phyloP scores from a whole-genome alignment of 2,329 filamentous ascomycete species.

The Ophiostoma triangulosporum region DNA sequence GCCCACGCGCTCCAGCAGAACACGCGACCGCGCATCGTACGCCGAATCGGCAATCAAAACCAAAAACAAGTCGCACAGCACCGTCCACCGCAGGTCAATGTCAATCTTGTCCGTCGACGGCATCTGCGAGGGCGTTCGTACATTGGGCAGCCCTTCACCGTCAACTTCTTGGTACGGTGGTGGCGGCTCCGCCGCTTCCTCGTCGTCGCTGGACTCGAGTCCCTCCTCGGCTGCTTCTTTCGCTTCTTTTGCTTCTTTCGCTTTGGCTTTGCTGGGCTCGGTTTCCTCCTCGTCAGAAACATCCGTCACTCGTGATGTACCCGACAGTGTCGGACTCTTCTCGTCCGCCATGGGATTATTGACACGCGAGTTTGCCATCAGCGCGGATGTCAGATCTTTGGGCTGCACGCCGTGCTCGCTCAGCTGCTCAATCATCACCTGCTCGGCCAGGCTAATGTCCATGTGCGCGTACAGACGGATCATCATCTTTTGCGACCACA shows the following conservation, averaged over 20 bases:
- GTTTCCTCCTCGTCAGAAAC: background rate
- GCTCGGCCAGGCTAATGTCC: constrained; percentile 84
- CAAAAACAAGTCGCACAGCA: constrained; percentile 89
- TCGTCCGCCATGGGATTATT: constrained; percentile 70
- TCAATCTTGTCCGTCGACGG: constrained; percentile 74
- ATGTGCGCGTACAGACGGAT: constrained; percentile 86
- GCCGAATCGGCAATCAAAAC: constrained; percentile 91
- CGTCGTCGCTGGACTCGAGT: constrained; percentile 23
- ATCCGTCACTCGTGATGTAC: background rate
- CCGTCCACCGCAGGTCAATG: constrained; percentile 92
- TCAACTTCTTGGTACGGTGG: constrained; percentile 50
- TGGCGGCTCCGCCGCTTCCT: constrained; percentile 36
- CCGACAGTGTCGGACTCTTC: constrained; percentile 17
- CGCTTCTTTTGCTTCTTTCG: background rate
- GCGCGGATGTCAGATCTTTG: constrained; percentile 64
- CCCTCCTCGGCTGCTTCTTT: background rate
- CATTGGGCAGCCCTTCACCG: constrained; percentile 60
- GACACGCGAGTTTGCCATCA: constrained; percentile 86
- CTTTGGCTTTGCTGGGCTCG: background rate
- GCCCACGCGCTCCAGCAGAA: constrained; percentile 72
- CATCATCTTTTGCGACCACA: constrained; percentile 99
- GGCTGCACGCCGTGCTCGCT: constrained; percentile 83
- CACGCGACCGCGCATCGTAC: constrained; percentile 80
- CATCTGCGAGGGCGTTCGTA: constrained; percentile 71
- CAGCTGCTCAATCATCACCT: constrained; percentile 97